These are phyloP conservation scores for Emmonsiellopsis sp. DNA, from an alignment of 2,329 filamentous ascomycete genomes.

Conservation along the genomic window DNA sequence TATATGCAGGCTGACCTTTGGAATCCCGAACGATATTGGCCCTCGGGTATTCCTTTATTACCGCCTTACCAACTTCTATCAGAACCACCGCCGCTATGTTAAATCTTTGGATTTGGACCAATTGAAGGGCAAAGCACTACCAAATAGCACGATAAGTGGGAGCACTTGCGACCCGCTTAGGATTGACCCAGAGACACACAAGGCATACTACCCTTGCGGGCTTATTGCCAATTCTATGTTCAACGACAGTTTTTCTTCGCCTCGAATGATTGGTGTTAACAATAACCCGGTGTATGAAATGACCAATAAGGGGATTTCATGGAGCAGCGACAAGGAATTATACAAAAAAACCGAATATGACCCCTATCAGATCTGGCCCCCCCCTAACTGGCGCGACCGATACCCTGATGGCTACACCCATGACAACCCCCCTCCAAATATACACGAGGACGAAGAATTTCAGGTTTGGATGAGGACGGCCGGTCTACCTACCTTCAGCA, in stretches of 20 bases:
- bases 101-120: conserved; percentile 79
- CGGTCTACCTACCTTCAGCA: conserved; percentile 87
- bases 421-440: conserved; percentile 57
- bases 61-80: conserved; percentile 93
- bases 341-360: conserved; percentile 65
- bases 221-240: conserved; percentile 95
- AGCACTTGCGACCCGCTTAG: conserved; percentile 70
- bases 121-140: conserved; percentile 62
- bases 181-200: conserved; percentile 41
- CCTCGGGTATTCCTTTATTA: conserved; percentile 91
- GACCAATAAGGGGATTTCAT: conserved; percentile 71
- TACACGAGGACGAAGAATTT: conserved; percentile 72
- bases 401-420: conserved; percentile 64
- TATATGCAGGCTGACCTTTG: conserved; percentile 67
- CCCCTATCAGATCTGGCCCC: conserved; percentile 59
- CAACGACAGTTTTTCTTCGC: conserved; percentile 77
- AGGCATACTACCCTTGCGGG: conserved; percentile 87
- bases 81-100: conserved; percentile 95
- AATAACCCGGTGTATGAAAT: conserved; percentile 58
- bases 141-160: conserved; percentile 50
- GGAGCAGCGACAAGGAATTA: conserved; percentile 71
- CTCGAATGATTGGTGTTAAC: conserved; percentile 49
- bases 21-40: conserved; percentile 67
- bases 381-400: conserved; percentile 71
- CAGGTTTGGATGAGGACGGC: conserved; percentile 99